These are phyloP conservation scores for Coniophora puteana DNA, from an alignment of 1,284 basidiomycete genomes.

Conservation along the genomic window DNA sequence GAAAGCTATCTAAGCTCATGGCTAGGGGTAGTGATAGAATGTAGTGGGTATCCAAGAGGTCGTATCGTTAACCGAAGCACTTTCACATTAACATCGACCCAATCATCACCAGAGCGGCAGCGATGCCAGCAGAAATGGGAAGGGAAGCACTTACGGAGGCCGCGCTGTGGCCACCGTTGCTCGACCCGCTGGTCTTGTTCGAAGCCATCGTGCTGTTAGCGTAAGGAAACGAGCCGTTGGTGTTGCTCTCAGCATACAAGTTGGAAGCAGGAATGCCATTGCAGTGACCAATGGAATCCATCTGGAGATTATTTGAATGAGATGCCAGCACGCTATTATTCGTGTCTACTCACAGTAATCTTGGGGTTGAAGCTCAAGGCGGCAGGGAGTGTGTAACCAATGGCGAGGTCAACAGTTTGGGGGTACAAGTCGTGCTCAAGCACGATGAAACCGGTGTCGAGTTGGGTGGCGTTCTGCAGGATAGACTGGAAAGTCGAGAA, in stretches of 20 bases:
- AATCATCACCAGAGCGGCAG: constrained; percentile 13
- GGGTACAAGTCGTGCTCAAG: constrained; percentile 86
- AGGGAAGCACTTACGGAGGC: constrained; percentile 9
- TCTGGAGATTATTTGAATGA: constrained; percentile 30
- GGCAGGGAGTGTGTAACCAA: constrained; percentile 80
- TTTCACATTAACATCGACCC: constrained; percentile 16
- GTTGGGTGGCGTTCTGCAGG: constrained; percentile 52
- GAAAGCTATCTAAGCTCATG: too few species aligned
- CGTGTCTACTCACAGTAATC: constrained; percentile 49
- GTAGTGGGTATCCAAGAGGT: too few species aligned
- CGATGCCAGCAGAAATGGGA: constrained; percentile 10
- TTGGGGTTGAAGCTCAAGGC: constrained; percentile 57
- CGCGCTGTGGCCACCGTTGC: constrained; percentile 6
- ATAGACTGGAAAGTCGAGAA: constrained; percentile 59
- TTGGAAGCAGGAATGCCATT: constrained; percentile 46
- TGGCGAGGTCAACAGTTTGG: constrained; percentile 84
- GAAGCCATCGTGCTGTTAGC: constrained; percentile 18
- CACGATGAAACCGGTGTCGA: constrained; percentile 80
- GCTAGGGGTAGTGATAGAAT: too few species aligned
- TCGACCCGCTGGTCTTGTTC: constrained; percentile 6
- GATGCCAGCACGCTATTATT: constrained; percentile 1
- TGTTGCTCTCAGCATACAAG: constrained; percentile 63
- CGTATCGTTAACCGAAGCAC: too few species aligned
- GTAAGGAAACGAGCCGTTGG: constrained; percentile 56
- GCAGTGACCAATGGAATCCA: constrained; percentile 67